A percentile compares a stretch with the other conserved stretches of the same genome.
These are phyloP conservation scores for Agarophyton chilense DNA, from an alignment of 23 red algal genomes.

Conservation along the genomic window DNA sequence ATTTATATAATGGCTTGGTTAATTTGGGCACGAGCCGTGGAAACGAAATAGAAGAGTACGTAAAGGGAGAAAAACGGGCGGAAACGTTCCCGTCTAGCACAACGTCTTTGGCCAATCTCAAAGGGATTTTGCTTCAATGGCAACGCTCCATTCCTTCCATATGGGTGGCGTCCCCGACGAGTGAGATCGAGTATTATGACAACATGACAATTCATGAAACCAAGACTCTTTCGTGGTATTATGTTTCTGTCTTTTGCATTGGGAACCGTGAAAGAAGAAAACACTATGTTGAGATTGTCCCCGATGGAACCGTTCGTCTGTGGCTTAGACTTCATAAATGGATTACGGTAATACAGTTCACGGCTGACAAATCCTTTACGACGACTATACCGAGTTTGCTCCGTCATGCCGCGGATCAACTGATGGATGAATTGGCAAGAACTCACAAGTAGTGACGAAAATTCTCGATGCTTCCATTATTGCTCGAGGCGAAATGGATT, in stretches of 20 bases:
- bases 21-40: not conserved
- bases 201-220: not conserved
- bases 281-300: not conserved
- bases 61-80: not conserved
- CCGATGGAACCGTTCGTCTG: conserved; percentile 3
- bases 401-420: not conserved
- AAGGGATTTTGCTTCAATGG: not conserved
- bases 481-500: no score
- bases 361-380: not conserved
- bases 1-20: not conserved
- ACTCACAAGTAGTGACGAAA: not conserved
- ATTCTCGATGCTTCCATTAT: no score
- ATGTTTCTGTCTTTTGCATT: conserved; percentile 1
- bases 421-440: not conserved
- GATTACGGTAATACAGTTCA: conserved; percentile 7
- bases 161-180: not conserved
- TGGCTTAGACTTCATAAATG: not conserved
- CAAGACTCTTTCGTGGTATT: not conserved
- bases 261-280: not conserved
- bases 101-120: not conserved
- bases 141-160: not conserved
- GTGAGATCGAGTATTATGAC: not conserved
- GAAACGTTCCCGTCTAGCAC: not conserved
- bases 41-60: not conserved
- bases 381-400: not conserved